Conservation (phyloP, 805 yeast genomes). For the Lachancea sp. region DNA sequence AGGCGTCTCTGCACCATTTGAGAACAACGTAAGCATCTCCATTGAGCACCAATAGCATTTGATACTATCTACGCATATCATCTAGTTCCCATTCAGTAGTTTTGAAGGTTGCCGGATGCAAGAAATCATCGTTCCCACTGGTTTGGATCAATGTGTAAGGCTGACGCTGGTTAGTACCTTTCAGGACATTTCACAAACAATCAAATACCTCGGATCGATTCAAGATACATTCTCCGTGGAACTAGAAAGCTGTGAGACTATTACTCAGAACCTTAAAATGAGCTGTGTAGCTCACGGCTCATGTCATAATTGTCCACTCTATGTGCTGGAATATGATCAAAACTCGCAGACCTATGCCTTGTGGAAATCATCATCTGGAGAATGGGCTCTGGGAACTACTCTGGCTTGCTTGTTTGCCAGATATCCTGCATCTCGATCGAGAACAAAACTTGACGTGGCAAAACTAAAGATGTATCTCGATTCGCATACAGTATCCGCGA, state of each 20-base stretch:
- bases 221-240: slow-evolving; percentile 27
- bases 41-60: too few species aligned
- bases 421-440: background rate
- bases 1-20: too few species aligned
- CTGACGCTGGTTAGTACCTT: slow-evolving; percentile 21
- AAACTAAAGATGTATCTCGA: background rate
- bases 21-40: too few species aligned
- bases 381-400: slow-evolving; percentile 22
- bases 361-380: slow-evolving; percentile 27
- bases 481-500: background rate
- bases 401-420: slow-evolving; percentile 16
- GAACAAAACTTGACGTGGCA: background rate
- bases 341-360: slow-evolving; percentile 17
- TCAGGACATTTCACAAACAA: slow-evolving; percentile 11
- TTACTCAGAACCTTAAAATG: slow-evolving; percentile 28
- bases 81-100: background rate
- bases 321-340: slow-evolving; percentile 25
- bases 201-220: slow-evolving; percentile 18
- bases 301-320: slow-evolving; percentile 19
- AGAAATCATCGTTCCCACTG: slow-evolving; percentile 25
- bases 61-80: background rate
- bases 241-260: slow-evolving; percentile 22
- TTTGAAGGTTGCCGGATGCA: slow-evolving; percentile 3
- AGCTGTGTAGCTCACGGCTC: slow-evolving; percentile 14
- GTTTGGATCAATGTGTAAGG: slow-evolving; percentile 24